These are phyloP conservation scores for Cucurbita ficifolia DNA, from an alignment of 306 rosid genomes.

Conservation along the genomic window DNA sequence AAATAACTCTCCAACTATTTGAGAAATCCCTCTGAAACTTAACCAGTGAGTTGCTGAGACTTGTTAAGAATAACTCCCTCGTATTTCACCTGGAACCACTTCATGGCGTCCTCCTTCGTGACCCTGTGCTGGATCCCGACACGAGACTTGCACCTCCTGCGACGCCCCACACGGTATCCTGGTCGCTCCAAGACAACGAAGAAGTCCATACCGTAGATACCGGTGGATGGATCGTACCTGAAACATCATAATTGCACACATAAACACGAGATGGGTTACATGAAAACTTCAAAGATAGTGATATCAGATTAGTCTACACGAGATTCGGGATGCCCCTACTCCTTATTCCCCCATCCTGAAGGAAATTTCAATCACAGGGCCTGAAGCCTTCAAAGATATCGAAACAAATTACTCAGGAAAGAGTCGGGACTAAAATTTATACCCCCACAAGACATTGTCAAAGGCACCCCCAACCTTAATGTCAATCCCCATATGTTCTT, in stretches of 20 bases:
- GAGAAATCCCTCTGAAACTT: background rate
- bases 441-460: background rate
- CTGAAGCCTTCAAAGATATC: too few relatives aligned
- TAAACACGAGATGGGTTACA: background rate
- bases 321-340: background rate
- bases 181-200: conserved; percentile 67
- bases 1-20: background rate
- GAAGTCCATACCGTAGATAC: conserved; percentile 86
- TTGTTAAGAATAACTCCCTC: conserved; percentile 89
- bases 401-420: too few relatives aligned
- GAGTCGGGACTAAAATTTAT: too few relatives aligned
- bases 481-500: background rate
- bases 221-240: conserved; percentile 82
- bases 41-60: conserved; percentile 35
- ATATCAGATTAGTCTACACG: background rate
- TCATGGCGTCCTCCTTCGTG: conserved; percentile 77
- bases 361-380: background rate
- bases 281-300: background rate
- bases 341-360: background rate
- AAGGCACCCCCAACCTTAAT: background rate
- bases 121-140: conserved; percentile 85
- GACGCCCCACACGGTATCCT: conserved; percentile 76
- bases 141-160: conserved; percentile 64
- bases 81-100: conserved; percentile 86
- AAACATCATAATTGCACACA: background rate